Percentiles rank a stretch among this genome's conserved stretches.
Conservation (phyloP, 1,139 yeast genomes). For the Zygosaccharomyces sapae region DNA sequence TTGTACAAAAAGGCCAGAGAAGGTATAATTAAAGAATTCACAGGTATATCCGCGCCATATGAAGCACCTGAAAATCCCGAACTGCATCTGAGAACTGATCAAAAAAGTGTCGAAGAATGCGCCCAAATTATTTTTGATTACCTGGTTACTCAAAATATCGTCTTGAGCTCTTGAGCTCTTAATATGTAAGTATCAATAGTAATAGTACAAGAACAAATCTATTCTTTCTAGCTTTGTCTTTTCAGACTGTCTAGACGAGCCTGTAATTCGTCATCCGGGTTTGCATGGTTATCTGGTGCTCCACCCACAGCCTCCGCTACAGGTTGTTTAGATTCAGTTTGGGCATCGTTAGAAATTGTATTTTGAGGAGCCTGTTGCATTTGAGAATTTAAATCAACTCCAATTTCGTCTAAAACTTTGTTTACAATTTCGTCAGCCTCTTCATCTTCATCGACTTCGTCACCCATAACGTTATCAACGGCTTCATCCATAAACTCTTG, state of each 20-base stretch:
- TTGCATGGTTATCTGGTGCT: slow-evolving; percentile 39
- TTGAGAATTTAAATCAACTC: slow-evolving; percentile 70
- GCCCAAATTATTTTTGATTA: slow-evolving; percentile 70
- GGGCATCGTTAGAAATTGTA: slow-evolving; percentile 37
- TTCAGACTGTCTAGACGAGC: slow-evolving; percentile 83
- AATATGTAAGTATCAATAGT: slow-evolving; percentile 5
- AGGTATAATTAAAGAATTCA: slow-evolving; percentile 88
- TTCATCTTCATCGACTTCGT: slow-evolving; percentile 70
- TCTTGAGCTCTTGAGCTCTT: slow-evolving; percentile 25
- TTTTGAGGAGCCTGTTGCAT: slow-evolving; percentile 67
- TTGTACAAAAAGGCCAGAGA: slow-evolving; percentile 94
- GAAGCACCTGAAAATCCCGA: slow-evolving; percentile 88
- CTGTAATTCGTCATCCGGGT: slow-evolving; percentile 79
- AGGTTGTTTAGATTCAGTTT: slow-evolving; percentile 34
- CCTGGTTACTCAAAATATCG: slow-evolving; percentile 52
- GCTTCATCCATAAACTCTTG: slow-evolving; percentile 99
- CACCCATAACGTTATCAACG: slow-evolving; percentile 91
- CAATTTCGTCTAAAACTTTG: slow-evolving; percentile 92
- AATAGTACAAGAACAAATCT: slow-evolving; percentile 2
- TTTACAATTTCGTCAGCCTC: slow-evolving; percentile 91
- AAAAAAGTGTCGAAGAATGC: slow-evolving; percentile 70
- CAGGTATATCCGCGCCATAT: slow-evolving; percentile 94
- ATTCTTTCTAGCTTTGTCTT: slow-evolving; percentile 37
- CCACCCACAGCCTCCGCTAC: slow-evolving; percentile 51
- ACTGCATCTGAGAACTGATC: slow-evolving; percentile 71